Percentiles rank a stretch among this genome's conserved stretches.
phyloP scores from a whole-genome alignment of 1,139 yeast genomes.

The Geotrichum citri-aurantii region DNA sequence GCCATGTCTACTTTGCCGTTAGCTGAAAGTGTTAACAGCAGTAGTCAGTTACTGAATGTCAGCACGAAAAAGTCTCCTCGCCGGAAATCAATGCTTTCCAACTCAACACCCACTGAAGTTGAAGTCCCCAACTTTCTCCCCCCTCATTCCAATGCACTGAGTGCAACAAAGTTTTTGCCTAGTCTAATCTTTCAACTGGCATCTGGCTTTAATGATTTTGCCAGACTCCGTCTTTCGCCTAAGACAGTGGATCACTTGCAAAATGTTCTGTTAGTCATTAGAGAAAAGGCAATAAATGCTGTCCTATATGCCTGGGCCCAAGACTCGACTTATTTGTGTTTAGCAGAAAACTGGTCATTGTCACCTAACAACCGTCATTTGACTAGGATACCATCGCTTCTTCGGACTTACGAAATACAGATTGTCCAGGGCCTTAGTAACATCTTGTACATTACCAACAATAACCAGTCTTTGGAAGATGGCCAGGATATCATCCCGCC shows the following conservation, averaged over 20 bases:
- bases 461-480: slow-evolving; percentile 19
- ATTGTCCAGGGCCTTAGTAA: slow-evolving; percentile 32
- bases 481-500: slow-evolving; percentile 38
- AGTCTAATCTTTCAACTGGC: slow-evolving; percentile 39
- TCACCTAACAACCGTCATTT: slow-evolving; percentile 21
- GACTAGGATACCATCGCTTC: slow-evolving; percentile 29
- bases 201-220: slow-evolving; percentile 41
- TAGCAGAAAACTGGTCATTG: slow-evolving; percentile 41
- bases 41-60: background rate
- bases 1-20: slow-evolving; percentile 9
- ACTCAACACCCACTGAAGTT: slow-evolving; percentile 1
- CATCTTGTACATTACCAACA: slow-evolving; percentile 26
- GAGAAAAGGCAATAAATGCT: slow-evolving; percentile 43
- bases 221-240: slow-evolving; percentile 41
- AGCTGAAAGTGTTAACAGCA: background rate
- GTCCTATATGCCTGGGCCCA: slow-evolving; percentile 47
- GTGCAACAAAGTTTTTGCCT: slow-evolving; percentile 47
- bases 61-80: slow-evolving; percentile 14
- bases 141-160: slow-evolving; percentile 53
- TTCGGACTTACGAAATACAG: slow-evolving; percentile 31
- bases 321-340: slow-evolving; percentile 43
- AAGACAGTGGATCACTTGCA: slow-evolving; percentile 38
- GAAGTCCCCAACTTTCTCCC: slow-evolving; percentile 52
- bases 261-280: slow-evolving; percentile 36
- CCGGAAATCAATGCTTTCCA: slow-evolving; percentile 15